These are phyloP conservation scores for Globisporangium megalacanthum DNA, from an alignment of 352 stramenopile species.

Conservation along the genomic window DNA sequence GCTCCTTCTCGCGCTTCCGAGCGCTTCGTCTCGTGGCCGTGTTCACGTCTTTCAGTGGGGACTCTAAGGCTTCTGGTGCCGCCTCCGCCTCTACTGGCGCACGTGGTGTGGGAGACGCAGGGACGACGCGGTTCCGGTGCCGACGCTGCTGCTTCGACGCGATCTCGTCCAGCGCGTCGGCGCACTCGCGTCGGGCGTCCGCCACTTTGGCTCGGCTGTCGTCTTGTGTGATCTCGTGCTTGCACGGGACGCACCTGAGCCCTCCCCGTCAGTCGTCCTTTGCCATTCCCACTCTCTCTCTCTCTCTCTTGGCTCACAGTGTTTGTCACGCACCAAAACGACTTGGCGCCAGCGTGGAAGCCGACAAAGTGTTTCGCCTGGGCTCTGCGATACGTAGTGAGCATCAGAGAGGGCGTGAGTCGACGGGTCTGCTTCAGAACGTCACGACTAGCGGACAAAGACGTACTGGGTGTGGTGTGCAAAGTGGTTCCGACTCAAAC, in stretches of 20 bases:
- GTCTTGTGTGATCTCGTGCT: slow-evolving; percentile 30
- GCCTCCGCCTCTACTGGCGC: neutral
- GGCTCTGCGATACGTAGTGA: slow-evolving; percentile 10
- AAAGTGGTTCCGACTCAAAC: slow-evolving; percentile 46
- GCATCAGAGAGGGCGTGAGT: neutral
- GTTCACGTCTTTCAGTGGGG: neutral
- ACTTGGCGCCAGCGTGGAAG: slow-evolving; percentile 38
- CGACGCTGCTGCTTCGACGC: slow-evolving; percentile 39
- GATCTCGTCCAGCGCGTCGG: slow-evolving; percentile 39
- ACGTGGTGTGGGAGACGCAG: neutral
- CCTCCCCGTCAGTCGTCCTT: neutral
- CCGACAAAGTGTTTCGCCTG: slow-evolving; percentile 60
- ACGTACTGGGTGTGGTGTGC: slow-evolving; percentile 40
- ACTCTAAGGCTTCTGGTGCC: neutral
- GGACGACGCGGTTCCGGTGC: slow-evolving; percentile 14
- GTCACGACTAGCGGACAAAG: neutral
- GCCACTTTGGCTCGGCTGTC: slow-evolving; percentile 29
- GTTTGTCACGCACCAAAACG: slow-evolving; percentile 37
- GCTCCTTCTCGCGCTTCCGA: neutral
- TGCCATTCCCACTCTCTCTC: too few relatives aligned
- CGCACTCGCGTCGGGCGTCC: slow-evolving; percentile 30
- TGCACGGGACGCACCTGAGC: slow-evolving; percentile 34
- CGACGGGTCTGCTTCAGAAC: neutral
- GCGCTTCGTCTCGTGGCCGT: neutral
- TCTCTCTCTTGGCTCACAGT: neutral